Base-by-base conservation (phyloP, 2,329 filamentous ascomycete species). In the Cladophialophora psammophila region DNA sequence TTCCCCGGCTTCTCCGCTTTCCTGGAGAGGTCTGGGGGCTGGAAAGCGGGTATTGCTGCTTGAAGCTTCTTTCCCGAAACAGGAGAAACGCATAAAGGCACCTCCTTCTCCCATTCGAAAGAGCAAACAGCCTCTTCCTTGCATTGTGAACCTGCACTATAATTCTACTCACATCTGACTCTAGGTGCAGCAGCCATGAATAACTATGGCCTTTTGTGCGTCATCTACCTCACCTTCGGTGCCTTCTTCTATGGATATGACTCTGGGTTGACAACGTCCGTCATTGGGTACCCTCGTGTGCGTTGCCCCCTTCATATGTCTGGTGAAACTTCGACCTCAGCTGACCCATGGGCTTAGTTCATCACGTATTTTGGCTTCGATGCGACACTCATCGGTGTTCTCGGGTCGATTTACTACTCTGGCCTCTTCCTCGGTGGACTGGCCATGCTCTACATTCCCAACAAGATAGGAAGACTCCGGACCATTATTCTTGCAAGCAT, bases 181-280 rank as follows among this genome's bases (percentile, higher is more conserved):
- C 40, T 1, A 26, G 26, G 26, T 26, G 15, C 40, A n/a, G 2
- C 42, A 50, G 20, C 53, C 31, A 55, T 55, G 53, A 55, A 55
- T n/a, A n/a, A 55, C 15, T 55, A 55, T 55, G 35, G 32, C 32
- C 53, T 55, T 20, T n/a, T 34, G 53, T 55, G 53, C 15, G 34
- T 55, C 35, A 55, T 55, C 35, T 55, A 55, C 53, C 31, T 38
- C 53, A 35, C 53, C 53, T 55, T 55, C 53, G 53, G 53, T 3
- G 53, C 53, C n/a, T 55, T 55, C 53, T 55, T 65, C 50, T 65
- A 61, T 18, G 63, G 63, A 31, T 65, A 65, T 48, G 63, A 65
- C 45, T 61, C 38, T n/a, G 63, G 63, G 42, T 35, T 31, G 56
- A 55, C 53, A 2, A 55, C 53, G 1, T 55, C 53, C 53, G 35